A percentile compares a stretch with the other conserved stretches of the same genome.
These are phyloP conservation scores for Globisporangium carolinianum DNA, from an alignment of 352 stramenopile species.

Conservation along the genomic window DNA sequence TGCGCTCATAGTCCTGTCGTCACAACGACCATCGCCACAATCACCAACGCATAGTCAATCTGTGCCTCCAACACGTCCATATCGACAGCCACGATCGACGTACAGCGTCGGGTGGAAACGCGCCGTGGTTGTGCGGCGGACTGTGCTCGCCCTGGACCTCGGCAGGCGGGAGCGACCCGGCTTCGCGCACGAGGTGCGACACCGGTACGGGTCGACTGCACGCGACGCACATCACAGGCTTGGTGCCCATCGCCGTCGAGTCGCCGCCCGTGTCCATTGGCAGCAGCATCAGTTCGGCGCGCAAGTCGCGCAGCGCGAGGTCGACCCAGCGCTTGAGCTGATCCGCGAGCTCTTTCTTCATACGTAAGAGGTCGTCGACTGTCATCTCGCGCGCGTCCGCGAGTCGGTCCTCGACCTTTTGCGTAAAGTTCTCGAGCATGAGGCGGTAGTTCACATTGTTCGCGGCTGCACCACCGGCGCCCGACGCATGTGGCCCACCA, in stretches of 20 bases:
- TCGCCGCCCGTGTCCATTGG: conserved; percentile 41
- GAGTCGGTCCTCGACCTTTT: conserved; percentile 61
- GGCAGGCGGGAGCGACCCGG: conserved; percentile 32
- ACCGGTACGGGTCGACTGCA: conserved; percentile 72
- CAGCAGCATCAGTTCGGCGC: conserved; percentile 58
- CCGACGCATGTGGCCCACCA: not conserved
- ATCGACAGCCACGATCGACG: not conserved
- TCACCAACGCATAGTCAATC: no score
- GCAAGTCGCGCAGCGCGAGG: conserved; percentile 47
- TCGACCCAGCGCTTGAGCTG: conserved; percentile 52
- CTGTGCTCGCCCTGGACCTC: conserved; percentile 25
- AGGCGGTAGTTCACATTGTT: conserved; percentile 61
- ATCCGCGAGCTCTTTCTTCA: conserved; percentile 63
- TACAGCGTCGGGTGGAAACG: conserved; percentile 13
- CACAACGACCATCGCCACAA: conserved; percentile 6
- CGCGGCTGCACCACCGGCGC: conserved; percentile 17
- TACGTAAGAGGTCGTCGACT: conserved; percentile 47
- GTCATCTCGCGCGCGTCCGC: conserved; percentile 58
- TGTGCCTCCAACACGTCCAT: not conserved
- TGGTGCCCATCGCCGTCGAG: conserved; percentile 71
- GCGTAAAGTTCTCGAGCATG: conserved; percentile 66
- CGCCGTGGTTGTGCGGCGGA: conserved; percentile 11
- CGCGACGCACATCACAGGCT: conserved; percentile 76
- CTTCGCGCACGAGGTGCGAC: conserved; percentile 43
- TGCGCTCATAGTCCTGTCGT: conserved; percentile 47